Evolutionary conservation across 2,329 filamentous ascomycete genomes (phyloP).

Genomic region (Botrytis porri): DNA sequence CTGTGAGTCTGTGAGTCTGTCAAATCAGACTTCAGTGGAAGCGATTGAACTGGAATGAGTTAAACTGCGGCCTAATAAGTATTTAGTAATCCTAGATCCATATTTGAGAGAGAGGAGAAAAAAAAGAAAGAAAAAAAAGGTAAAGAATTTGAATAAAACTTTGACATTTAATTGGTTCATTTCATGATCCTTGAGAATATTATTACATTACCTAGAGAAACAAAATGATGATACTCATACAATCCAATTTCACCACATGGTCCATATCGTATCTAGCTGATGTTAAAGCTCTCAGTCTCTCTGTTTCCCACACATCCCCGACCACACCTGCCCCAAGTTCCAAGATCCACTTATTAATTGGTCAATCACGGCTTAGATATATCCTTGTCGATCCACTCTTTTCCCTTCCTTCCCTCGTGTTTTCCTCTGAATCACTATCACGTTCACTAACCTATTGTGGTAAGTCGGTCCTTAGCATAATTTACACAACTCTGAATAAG

Average conservation of each 20-base stretch:
- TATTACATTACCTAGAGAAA: neutral
- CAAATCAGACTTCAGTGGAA: neutral
- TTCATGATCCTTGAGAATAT: neutral
- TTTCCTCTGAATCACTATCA: neutral
- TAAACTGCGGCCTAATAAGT: neutral
- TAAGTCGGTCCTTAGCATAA: neutral
- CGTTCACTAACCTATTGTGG: neutral
- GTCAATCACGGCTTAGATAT: neutral
- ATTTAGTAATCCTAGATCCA: neutral
- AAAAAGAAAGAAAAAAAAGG: neutral
- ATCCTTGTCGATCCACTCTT: neutral
- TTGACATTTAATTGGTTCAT: neutral
- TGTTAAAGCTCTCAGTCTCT: neutral
- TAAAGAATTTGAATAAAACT: neutral
- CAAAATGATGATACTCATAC: neutral
- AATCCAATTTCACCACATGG: neutral
- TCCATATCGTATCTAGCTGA: neutral
- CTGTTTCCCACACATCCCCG: neutral
- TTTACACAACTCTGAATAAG: constrained; percentile 12
- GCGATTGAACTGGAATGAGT: neutral
- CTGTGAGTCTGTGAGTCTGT: neutral
- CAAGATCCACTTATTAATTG: neutral
- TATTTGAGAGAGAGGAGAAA: neutral
- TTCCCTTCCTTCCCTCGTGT: neutral
- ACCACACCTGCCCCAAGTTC: neutral